Evolutionary conservation across 2,329 filamentous ascomycete species (phyloP), one percentile per base, ranked within the genome.

Genomic region (Ambrosiella beaveri): DNA sequence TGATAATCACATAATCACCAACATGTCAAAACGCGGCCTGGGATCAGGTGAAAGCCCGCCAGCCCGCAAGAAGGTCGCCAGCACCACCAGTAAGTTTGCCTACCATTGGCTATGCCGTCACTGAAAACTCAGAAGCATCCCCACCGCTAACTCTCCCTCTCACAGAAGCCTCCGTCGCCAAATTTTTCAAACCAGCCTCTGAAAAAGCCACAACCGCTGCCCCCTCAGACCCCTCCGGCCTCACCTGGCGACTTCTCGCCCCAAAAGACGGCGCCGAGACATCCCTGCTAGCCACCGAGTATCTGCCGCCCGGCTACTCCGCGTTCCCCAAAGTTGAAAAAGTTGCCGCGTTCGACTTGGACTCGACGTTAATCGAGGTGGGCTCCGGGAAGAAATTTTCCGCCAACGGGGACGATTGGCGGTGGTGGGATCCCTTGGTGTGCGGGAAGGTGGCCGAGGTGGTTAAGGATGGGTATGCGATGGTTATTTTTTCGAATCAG

Each of bases 401-500:
- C 2, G 77, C 77, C 56, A 79, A 82, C 63, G 79, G 82, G 0
- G 73, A 75, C 3, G 91, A 97, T 67, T 98, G 93, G 93, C 88
- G 87, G 68, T 98, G 93, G 93, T 97, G 89, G 88, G 74, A 94
- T 67, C 64, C 71, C 12, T 75, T 71, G 15, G 86, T 97, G 0
- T 88, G 88, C 0, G 70, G 69, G 0, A 79, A 73, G 56, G 68
- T 98, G 15, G 79, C 77, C 63, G 73, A 82, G 60, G 73, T 97
- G 1, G 78, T 88, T 6, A 73, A 80, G 9, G 79, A 93, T 63
- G 88, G 82, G 37, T 94, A 86, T 69, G 78, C 78, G 51, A 71
- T 97, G 11, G 78, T 88, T 15, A 79, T 97, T 53, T 71, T 98
- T 54, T 94, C 87, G 62, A 98, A 98, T 68, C 93, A 98, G 69